Base-by-base conservation (phyloP, 345 rosid species). In the Bruguiera sexangula region DNA sequence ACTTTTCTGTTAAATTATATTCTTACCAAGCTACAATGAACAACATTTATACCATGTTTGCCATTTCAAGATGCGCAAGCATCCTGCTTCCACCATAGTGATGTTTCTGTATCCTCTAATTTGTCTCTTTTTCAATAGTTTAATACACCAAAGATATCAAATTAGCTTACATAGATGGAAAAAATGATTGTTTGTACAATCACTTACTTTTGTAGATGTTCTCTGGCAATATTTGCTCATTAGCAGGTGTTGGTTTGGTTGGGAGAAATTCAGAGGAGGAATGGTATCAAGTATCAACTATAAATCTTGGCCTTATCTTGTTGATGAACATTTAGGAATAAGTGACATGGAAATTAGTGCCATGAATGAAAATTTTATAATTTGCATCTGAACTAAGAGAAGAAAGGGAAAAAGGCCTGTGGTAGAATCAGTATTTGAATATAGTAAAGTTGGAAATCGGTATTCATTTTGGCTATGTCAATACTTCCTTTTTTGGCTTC, bases 191-290 rank as follows among this genome's bases (percentile, higher is more conserved):
- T 48, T 73, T 67, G 75, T 69, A 80, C 36, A 54, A 11, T 50
- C 62, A 71, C 59, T 79, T 36, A 21, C 68, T 55, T 77, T 55
- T 53, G 57, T 22, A 77, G 76, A 77, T 75, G 80, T 78, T 62
- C 36, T 60, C 58, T 11, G 50, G 75, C 85, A 79, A 68, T 76
- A 60, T 51, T 62, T 61, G 54, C 61, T 21, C 60, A 66, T 67
- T 46, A 55, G 69, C 58, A 60, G 59, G 48, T 19, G 26, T 10
- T 39, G 15, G 50, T 57, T 58, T 26, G 26, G 22, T 26, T 19
- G 21, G 54, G 18, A 56, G 29, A 43, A 43, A 43, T 43, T 13
- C 50, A 43, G 18, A 43, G 46, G 50, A 43, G 50, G 50, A 13
- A 43, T 6, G 37, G 6, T 34, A 43, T 2, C 15, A 37, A 37